Conservation (phyloP, 306 rosid species). For the Castanea sativa region DNA sequence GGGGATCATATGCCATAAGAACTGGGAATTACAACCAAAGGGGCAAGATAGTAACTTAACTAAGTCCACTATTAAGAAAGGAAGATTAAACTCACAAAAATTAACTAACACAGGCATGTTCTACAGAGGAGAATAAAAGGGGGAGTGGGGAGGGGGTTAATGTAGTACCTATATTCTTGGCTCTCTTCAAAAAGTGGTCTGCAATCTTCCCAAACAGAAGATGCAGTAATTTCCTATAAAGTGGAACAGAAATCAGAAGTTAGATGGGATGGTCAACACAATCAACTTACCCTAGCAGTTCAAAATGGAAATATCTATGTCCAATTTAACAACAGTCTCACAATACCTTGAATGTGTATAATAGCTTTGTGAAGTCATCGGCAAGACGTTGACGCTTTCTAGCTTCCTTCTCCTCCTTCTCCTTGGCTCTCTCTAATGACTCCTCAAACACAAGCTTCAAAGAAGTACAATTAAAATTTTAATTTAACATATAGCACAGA, state of each 20-base stretch:
- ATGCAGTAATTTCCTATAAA: constrained; percentile 65
- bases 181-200: constrained; percentile 77
- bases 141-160: neutral
- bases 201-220: constrained; percentile 93
- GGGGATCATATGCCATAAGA: no score
- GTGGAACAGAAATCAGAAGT: constrained; percentile 13
- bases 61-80: no score
- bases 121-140: no score
- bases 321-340: constrained; percentile 8
- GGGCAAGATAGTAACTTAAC: neutral
- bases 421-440: constrained; percentile 79
- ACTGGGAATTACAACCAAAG: no score
- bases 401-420: constrained; percentile 98
- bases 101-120: neutral
- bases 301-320: constrained; percentile 12
- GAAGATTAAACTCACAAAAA: neutral
- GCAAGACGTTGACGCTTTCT: constrained; percentile 95
- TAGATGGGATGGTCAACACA: constrained; percentile 16
- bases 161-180: constrained; percentile 77
- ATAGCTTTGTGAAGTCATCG: constrained; percentile 75
- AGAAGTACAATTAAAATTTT: constrained; percentile 24
- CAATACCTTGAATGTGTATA: constrained; percentile 70
- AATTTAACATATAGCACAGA: constrained; percentile 14
- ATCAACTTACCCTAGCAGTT: constrained; percentile 8
- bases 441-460: constrained; percentile 83